phyloP scores from a whole-genome alignment of 2,329 filamentous ascomycete species.

The Fusarium dimerum region DNA sequence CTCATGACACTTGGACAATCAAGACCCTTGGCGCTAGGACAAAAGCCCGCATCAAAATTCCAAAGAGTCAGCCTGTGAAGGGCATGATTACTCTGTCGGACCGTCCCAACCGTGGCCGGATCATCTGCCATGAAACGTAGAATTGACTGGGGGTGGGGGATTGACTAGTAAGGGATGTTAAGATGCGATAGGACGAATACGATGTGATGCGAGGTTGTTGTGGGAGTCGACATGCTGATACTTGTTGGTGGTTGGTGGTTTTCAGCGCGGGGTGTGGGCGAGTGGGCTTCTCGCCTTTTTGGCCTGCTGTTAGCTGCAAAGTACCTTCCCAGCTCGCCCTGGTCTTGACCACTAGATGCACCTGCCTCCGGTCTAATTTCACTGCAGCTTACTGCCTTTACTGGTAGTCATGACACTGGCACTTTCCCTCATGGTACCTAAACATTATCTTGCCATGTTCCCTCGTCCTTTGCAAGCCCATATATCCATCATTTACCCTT shows the following conservation, averaged over 20 bases:
- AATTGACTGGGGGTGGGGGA: conserved; percentile 10
- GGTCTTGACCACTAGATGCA: background rate
- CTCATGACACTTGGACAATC: conserved; percentile 8
- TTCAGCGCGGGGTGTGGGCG: conserved; percentile 2
- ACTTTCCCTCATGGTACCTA: too few relatives aligned
- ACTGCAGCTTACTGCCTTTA: too few relatives aligned
- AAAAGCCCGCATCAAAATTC: conserved; percentile 11
- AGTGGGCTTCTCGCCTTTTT: conserved; percentile 16
- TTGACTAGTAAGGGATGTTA: background rate
- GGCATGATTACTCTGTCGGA: conserved; percentile 40
- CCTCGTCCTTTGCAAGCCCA: too few relatives aligned
- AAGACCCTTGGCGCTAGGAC: conserved; percentile 13
- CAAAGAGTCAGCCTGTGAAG: conserved; percentile 2
- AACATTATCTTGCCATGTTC: too few relatives aligned
- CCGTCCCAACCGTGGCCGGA: conserved; percentile 51
- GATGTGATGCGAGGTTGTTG: conserved; percentile 4
- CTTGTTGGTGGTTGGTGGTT: conserved; percentile 11
- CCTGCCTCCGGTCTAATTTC: background rate
- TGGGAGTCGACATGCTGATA: conserved; percentile 7
- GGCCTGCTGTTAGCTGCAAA: conserved; percentile 8
- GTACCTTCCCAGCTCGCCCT: background rate
- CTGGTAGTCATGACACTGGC: too few relatives aligned
- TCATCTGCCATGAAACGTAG: conserved; percentile 24
- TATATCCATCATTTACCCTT: background rate
- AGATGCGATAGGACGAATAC: conserved; percentile 2